These are phyloP conservation scores for Apodospora peruviana DNA, from an alignment of 495 filamentous ascomycete species.

Conservation along the genomic window DNA sequence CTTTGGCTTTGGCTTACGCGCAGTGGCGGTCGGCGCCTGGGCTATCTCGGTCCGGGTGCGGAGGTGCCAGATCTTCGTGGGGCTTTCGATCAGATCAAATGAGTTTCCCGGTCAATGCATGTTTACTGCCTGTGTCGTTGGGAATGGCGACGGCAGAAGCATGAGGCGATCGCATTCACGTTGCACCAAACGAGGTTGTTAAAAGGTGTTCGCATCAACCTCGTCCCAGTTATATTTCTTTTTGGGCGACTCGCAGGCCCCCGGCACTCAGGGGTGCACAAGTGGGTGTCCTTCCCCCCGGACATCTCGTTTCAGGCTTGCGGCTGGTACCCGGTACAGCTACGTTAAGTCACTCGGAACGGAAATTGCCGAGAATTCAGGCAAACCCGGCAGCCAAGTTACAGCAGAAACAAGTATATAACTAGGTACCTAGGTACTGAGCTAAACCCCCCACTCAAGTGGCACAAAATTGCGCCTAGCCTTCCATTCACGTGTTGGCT, in stretches of 20 bases:
- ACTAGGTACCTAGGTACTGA: no score
- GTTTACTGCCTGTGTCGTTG: constrained; percentile 9
- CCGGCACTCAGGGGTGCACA: background rate
- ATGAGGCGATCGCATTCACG: constrained; percentile 12
- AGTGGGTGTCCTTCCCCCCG: background rate
- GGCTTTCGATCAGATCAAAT: background rate
- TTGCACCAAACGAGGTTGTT: constrained; percentile 16
- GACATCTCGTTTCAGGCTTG: background rate
- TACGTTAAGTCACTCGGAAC: background rate
- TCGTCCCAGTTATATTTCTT: constrained; percentile 15
- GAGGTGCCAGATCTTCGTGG: background rate
- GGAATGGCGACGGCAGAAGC: constrained; percentile 1
- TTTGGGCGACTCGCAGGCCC: constrained; percentile 10
- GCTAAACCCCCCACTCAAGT: no score
- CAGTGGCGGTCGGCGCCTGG: background rate
- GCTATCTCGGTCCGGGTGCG: background rate
- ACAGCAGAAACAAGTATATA: background rate
- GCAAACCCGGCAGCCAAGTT: no score
- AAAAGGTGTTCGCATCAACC: constrained; percentile 31
- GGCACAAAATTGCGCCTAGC: no score
- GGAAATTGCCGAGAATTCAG: no score
- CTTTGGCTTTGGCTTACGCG: no score
- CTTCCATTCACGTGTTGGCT: no score
- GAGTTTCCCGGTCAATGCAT: constrained; percentile 21
- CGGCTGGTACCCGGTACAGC: background rate